phyloP scores from a whole-genome alignment of 139 green algal species.

The Asterochloris sp. region DNA sequence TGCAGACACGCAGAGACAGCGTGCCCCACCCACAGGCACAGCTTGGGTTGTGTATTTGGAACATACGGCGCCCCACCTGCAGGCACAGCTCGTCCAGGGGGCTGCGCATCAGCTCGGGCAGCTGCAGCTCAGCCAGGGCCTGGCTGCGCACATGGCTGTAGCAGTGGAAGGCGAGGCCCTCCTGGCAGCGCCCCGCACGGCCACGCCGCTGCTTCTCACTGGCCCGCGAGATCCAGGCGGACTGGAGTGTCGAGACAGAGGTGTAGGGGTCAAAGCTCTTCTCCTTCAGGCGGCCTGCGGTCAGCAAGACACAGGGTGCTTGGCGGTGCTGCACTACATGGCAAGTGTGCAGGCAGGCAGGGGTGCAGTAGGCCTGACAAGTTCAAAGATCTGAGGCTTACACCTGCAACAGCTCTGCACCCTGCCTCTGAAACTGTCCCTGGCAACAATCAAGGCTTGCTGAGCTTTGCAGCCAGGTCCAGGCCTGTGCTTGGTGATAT shows the following conservation, averaged over 20 bases:
- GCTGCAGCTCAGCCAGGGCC: conserved; percentile 45
- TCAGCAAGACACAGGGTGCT: neutral
- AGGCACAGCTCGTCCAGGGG: conserved; percentile 65
- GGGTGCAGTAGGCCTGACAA: too few relatives aligned
- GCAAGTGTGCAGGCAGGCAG: too few relatives aligned
- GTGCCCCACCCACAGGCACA: neutral
- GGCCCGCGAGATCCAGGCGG: conserved; percentile 50
- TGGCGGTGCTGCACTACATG: too few relatives aligned
- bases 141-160: conserved; percentile 60
- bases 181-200: conserved; percentile 70
- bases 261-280: conserved; percentile 84
- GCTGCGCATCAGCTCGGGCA: conserved; percentile 55
- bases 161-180: conserved; percentile 75
- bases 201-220: conserved; percentile 70
- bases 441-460: too few relatives aligned
- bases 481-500: too few relatives aligned
- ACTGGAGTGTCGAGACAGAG: conserved; percentile 68
- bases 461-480: too few relatives aligned
- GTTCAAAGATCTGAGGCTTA: too few relatives aligned
- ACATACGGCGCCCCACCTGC: conserved; percentile 27
- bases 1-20: neutral
- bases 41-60: too few relatives aligned
- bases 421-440: too few relatives aligned
- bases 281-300: conserved; percentile 67
- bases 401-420: too few relatives aligned